Percentiles rank a stretch among this genome's conserved stretches.
Evolutionary conservation across 768 basidiomycete genomes (phyloP).

Genomic region (Pleurotus cornucopiae): DNA sequence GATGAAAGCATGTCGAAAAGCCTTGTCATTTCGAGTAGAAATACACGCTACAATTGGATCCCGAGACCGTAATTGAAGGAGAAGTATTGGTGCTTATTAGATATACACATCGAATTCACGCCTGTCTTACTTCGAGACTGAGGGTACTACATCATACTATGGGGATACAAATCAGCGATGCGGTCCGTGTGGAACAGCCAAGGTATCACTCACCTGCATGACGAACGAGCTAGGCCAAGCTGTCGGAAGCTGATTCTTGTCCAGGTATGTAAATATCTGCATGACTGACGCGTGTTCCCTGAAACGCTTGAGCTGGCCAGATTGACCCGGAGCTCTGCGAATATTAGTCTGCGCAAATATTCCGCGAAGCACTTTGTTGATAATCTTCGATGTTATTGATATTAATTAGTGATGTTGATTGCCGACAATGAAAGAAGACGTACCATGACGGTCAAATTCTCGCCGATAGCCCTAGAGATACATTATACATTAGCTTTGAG

Average conservation of each 20-base stretch:
- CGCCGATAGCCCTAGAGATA: conserved; percentile 11
- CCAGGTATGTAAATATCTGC: conserved; percentile 9
- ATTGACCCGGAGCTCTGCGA: conserved; percentile 63
- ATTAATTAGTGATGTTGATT: conserved; percentile 46
- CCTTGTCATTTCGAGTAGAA: too few relatives aligned
- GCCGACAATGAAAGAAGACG: conserved; percentile 1
- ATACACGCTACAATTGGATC: too few relatives aligned
- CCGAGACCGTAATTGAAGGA: too few relatives aligned
- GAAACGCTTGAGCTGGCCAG: conserved; percentile 54
- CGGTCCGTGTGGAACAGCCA: not conserved
- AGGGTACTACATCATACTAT: not conserved
- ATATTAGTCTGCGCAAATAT: conserved; percentile 57
- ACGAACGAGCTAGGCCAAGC: conserved; percentile 14
- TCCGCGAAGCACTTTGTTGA: conserved; percentile 60
- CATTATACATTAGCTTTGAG: not conserved
- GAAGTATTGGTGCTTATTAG: too few relatives aligned
- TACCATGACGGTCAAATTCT: conserved; percentile 54
- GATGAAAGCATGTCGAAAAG: too few relatives aligned
- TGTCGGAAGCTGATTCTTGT: conserved; percentile 7
- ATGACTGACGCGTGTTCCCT: not conserved
- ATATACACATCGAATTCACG: too few relatives aligned
- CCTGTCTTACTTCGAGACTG: too few relatives aligned
- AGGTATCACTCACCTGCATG: conserved; percentile 10
- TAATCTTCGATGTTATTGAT: conserved; percentile 30
- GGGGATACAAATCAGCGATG: not conserved